Conservation (phyloP, 306 rosid species). For the Medicago ruthenica region DNA sequence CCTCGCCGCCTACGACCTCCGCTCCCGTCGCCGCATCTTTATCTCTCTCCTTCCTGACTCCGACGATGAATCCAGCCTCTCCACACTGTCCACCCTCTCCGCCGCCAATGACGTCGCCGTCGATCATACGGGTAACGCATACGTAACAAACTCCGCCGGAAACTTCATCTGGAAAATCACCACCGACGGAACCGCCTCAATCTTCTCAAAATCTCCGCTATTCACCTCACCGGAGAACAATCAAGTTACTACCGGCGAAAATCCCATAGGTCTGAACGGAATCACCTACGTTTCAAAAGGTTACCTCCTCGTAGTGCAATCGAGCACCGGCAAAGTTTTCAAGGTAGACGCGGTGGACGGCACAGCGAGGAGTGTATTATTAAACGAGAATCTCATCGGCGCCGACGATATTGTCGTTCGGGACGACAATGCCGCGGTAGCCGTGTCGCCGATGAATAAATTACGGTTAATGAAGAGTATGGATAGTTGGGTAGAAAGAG, state of each 20-base stretch:
- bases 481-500: slow-evolving; percentile 75
- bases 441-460: slow-evolving; percentile 50
- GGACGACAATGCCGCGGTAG: slow-evolving; percentile 61
- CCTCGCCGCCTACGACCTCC: slow-evolving; percentile 79
- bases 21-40: slow-evolving; percentile 58
- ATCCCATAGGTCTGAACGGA: slow-evolving; percentile 68
- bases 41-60: slow-evolving; percentile 53
- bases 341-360: slow-evolving; percentile 75
- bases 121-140: slow-evolving; percentile 73
- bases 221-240: slow-evolving; percentile 35
- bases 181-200: slow-evolving; percentile 52
- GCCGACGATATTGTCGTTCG: slow-evolving; percentile 68
- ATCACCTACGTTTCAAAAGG: slow-evolving; percentile 78
- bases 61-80: background rate
- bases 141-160: slow-evolving; percentile 70
- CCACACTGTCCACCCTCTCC: background rate
- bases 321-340: slow-evolving; percentile 75
- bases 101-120: slow-evolving; percentile 68
- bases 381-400: slow-evolving; percentile 55
- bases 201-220: slow-evolving; percentile 62
- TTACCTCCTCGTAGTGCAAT: slow-evolving; percentile 78
- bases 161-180: slow-evolving; percentile 84
- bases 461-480: slow-evolving; percentile 75
- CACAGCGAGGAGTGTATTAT: slow-evolving; percentile 56
- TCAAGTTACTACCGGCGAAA: slow-evolving; percentile 20